Percentiles rank a stretch among this genome's conserved stretches.
Evolutionary conservation across 2,329 filamentous ascomycete genomes (phyloP).

Genomic region (Venturia pyrina): DNA sequence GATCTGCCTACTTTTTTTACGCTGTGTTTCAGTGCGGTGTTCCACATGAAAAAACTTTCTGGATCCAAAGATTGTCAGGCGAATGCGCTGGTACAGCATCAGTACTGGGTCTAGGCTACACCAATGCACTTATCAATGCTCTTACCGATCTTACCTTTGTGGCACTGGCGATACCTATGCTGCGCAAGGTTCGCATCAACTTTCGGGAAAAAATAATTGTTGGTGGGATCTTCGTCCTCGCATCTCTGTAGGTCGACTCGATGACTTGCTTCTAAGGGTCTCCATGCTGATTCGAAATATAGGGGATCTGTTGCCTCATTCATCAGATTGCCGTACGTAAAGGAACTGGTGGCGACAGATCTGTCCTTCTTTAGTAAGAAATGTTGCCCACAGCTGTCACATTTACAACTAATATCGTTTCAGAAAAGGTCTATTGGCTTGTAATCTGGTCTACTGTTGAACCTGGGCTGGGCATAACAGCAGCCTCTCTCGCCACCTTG

Average conservation of each 20-base stretch:
- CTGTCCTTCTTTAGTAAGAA: neutral
- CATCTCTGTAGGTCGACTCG: conserved; percentile 20
- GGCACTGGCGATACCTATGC: conserved; percentile 30
- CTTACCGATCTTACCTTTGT: conserved; percentile 27
- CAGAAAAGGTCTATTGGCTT: neutral
- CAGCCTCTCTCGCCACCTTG: conserved; percentile 6
- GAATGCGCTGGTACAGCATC: conserved; percentile 7
- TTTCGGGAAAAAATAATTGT: conserved; percentile 31
- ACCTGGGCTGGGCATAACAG: conserved; percentile 8
- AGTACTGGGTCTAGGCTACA: conserved; percentile 12
- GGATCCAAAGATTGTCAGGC: neutral
- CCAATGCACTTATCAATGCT: conserved; percentile 24
- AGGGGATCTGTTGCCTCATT: conserved; percentile 8
- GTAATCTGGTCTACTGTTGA: conserved; percentile 8
- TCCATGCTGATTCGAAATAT: neutral
- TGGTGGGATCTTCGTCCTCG: conserved; percentile 30
- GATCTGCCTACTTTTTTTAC: conserved; percentile 21
- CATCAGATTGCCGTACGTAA: conserved; percentile 5
- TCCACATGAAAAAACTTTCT: neutral
- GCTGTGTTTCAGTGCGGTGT: conserved; percentile 25
- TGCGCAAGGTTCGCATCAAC: conserved; percentile 32
- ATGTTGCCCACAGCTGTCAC: neutral
- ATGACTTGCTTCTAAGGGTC: neutral
- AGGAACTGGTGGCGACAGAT: neutral
- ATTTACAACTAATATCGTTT: neutral